A percentile compares a stretch with the other conserved stretches of the same genome.
These are phyloP conservation scores for Xeromyces bisporus DNA, from an alignment of 495 filamentous ascomycete genomes.

Conservation along the genomic window DNA sequence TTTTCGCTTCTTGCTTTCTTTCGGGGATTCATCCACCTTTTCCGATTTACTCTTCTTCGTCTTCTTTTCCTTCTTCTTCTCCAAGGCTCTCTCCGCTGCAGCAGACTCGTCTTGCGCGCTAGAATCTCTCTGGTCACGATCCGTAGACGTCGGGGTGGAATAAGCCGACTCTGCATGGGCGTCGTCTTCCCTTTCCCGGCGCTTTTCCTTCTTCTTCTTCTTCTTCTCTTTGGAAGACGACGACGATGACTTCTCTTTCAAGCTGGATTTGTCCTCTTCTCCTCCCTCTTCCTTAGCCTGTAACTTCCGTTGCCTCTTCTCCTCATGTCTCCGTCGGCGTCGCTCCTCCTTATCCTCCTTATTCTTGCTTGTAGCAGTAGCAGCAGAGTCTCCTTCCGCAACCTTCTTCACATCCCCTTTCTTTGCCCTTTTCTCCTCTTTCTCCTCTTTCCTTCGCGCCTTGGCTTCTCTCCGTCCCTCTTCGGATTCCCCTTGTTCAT, in stretches of 20 bases:
- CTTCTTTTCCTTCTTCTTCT: conserved; percentile 10
- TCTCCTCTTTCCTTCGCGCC: conserved; percentile 17
- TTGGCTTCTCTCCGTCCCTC: conserved; percentile 9
- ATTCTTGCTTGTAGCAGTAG: too few species aligned
- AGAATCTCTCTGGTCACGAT: conserved; percentile 9
- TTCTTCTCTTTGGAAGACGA: conserved; percentile 5
- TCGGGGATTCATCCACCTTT: too few species aligned
- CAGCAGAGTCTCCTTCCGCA: too few species aligned
- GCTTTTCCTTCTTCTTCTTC: conserved; percentile 9
- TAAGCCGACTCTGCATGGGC: conserved; percentile 16
- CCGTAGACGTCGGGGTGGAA: conserved; percentile 25
- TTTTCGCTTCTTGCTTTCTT: conserved; percentile 6
- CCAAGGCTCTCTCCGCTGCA: conserved; percentile 7
- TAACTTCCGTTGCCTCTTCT: conserved; percentile 15
- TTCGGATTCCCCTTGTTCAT: conserved; percentile 3
- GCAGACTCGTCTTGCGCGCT: conserved; percentile 2
- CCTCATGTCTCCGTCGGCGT: conserved; percentile 11
- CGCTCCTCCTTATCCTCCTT: conserved; percentile 12
- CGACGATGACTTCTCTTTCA: conserved; percentile 10
- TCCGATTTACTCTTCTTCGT: too few species aligned
- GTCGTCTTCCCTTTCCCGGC: conserved; percentile 3
- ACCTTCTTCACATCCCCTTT: conserved; percentile 11
- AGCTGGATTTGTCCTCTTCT: conserved; percentile 4
- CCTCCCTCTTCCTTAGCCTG: conserved; percentile 14
- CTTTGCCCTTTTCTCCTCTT: conserved; percentile 22